Evolutionary conservation across 257 asterid species (phyloP).

Genomic region (Galeopsis tetrahit): DNA sequence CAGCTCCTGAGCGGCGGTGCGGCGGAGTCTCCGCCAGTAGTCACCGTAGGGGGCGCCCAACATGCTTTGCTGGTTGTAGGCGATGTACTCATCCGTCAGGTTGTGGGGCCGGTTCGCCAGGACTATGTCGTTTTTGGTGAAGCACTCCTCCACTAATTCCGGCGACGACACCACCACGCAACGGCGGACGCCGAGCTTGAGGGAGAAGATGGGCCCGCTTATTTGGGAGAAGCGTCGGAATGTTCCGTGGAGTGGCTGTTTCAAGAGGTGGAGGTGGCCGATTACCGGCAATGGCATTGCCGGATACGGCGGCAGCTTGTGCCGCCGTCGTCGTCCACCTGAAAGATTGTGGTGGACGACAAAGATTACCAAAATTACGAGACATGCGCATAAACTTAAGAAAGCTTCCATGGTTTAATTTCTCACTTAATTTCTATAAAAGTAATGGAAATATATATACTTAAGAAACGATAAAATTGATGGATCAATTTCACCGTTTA

Average conservation of each 20-base stretch:
- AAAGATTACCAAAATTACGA: conserved; percentile 9
- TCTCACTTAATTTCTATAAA: no score
- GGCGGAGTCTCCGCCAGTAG: conserved; percentile 47
- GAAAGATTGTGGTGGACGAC: conserved; percentile 27
- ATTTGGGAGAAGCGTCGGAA: conserved; percentile 35
- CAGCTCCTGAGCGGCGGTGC: conserved; percentile 37
- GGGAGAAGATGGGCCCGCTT: conserved; percentile 43
- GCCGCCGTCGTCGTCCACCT: no score
- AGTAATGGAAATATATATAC: no score
- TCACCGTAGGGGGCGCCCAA: conserved; percentile 40
- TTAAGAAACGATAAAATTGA: no score
- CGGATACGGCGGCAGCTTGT: conserved; percentile 39
- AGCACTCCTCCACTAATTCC: conserved; percentile 42
- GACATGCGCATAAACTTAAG: not conserved
- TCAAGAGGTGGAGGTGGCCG: conserved; percentile 53
- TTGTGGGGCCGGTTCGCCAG: conserved; percentile 42
- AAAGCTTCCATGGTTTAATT: conserved; percentile 28
- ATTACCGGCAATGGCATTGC: conserved; percentile 38
- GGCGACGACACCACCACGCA: conserved; percentile 46
- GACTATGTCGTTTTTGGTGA: conserved; percentile 37
- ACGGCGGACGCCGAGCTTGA: conserved; percentile 43
- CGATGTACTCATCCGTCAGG: conserved; percentile 35
- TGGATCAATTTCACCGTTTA: no score
- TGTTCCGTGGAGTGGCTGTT: conserved; percentile 41
- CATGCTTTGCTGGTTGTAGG: conserved; percentile 36